Base-by-base conservation (phyloP, 2,329 filamentous ascomycete species). In the Moelleriella libera region DNA sequence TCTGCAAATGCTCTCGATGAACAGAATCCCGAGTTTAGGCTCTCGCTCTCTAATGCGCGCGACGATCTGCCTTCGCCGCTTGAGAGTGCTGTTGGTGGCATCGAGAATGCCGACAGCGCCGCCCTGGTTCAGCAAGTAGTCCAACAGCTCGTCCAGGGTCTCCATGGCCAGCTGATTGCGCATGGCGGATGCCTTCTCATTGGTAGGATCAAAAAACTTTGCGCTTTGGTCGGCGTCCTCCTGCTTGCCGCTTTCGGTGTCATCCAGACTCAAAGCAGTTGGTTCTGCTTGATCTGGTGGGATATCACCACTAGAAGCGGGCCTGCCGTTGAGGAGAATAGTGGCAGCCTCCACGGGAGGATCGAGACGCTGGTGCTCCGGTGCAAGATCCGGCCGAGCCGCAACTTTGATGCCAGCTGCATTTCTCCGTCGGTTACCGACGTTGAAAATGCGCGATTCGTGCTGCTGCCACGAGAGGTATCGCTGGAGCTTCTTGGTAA, bases 381-480 rank as follows among this genome's bases (percentile, higher is more conserved):
- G 58, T 1, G 55, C 54, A 45, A 65, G 52, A 41, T 56, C 62
- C 6, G 61, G 54, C 45, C 58, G 61, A 48, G 61, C 56, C 4
- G 62, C 53, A n/a, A 64, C 62, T 30, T 65, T 63, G 43, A 71
- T 62, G 12, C 83, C 84, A 42, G 84, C 85, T 14, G 83, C 87
- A 45, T 89, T 78, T 56, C 92, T 83, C 57, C 92, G 78, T 59
- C 88, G 78, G 64, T 95, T 90, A 51, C 92, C 92, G 39, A 98
- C 92, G 58, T 98, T 98, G 78, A 98, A 98, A 56, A 98, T 96
- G 55, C 76, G 78, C 10, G 89, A 92, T 59, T 95, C 87, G 66
- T 98, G 90, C 61, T 98, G 92, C 59, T 96, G 81, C 92, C 92
- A 98, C 45, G 94, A 90, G 45, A 98, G 70, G 62, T 97, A 98